Percentiles rank a stretch among this genome's conserved stretches.
Conservation (phyloP, 2,329 filamentous ascomycete genomes). For the Fusarium sulawesiense region DNA sequence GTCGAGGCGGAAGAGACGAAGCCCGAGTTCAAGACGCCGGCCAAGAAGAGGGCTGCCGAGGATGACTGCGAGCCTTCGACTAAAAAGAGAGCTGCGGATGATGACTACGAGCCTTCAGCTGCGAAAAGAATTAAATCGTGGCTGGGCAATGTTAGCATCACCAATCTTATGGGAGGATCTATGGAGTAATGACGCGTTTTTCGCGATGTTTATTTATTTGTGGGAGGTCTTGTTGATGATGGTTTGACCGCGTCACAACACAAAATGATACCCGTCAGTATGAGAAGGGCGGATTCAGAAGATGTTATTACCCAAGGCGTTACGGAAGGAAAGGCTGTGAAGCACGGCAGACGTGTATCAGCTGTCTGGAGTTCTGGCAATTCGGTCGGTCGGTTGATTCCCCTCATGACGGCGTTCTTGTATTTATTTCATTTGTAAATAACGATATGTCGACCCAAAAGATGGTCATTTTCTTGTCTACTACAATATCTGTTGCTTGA, state of each 20-base stretch:
- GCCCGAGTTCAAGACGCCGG: neutral
- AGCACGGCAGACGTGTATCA: neutral
- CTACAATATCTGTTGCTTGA: neutral
- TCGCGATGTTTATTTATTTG: neutral
- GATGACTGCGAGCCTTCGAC: neutral
- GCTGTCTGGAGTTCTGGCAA: neutral
- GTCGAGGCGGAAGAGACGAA: neutral
- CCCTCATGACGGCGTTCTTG: neutral
- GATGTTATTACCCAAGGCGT: neutral
- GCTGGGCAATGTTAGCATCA: neutral
- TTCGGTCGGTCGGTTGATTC: neutral
- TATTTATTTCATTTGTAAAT: constrained; percentile 1
- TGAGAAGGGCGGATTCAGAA: neutral
- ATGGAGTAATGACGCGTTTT: constrained; percentile 12
- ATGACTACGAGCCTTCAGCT: constrained; percentile 11
- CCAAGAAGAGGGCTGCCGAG: neutral
- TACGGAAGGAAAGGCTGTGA: neutral
- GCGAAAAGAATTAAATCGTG: constrained; percentile 23
- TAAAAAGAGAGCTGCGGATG: constrained; percentile 10
- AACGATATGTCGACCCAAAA: neutral
- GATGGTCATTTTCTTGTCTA: neutral
- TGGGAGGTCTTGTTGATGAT: neutral
- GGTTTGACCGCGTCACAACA: neutral
- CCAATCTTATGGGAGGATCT: constrained; percentile 11
- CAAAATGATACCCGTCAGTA: neutral